Percentiles rank a stretch among this genome's conserved stretches.
Conservation (phyloP, 805 yeast species). For the Ogataea saltuana region DNA sequence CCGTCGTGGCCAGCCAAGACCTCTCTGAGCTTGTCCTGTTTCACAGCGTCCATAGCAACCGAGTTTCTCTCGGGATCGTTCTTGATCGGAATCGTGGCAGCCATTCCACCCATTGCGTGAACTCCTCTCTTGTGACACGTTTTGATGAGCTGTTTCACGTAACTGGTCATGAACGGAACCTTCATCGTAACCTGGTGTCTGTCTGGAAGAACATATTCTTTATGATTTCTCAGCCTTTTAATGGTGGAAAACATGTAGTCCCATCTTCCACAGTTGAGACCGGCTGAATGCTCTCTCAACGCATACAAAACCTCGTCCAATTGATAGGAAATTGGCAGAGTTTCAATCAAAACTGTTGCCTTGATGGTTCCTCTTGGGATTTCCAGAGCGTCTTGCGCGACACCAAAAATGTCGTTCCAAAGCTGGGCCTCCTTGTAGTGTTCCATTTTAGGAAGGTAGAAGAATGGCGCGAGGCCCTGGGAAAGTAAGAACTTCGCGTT, state of each 20-base stretch:
- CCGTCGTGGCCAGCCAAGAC: slow-evolving; percentile 82
- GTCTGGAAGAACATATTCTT: slow-evolving; percentile 71
- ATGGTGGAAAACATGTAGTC: slow-evolving; percentile 83
- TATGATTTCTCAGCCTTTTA: slow-evolving; percentile 69
- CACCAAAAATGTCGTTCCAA: slow-evolving; percentile 80
- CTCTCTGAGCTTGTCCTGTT: slow-evolving; percentile 74
- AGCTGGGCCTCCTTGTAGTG: slow-evolving; percentile 79
- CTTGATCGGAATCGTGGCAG: slow-evolving; percentile 83
- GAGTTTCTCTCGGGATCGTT: slow-evolving; percentile 63
- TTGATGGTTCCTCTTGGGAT: slow-evolving; percentile 76
- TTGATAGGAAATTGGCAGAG: slow-evolving; percentile 83
- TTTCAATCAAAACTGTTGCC: slow-evolving; percentile 80
- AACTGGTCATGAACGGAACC: slow-evolving; percentile 78
- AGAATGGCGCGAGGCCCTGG: slow-evolving; percentile 77
- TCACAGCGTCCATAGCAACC: slow-evolving; percentile 70
- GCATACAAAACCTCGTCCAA: slow-evolving; percentile 82
- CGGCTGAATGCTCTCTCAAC: slow-evolving; percentile 73
- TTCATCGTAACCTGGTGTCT: slow-evolving; percentile 78
- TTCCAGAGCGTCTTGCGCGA: slow-evolving; percentile 69
- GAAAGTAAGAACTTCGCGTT: slow-evolving; percentile 63
- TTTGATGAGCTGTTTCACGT: slow-evolving; percentile 70
- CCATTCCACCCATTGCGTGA: slow-evolving; percentile 91
- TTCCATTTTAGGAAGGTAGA: slow-evolving; percentile 84
- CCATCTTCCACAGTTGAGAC: slow-evolving; percentile 89
- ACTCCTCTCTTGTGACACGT: slow-evolving; percentile 77